A percentile compares a stretch with the other conserved stretches of the same genome.
Conservation (phyloP, 768 basidiomycete genomes). For the Trametes punicea region DNA sequence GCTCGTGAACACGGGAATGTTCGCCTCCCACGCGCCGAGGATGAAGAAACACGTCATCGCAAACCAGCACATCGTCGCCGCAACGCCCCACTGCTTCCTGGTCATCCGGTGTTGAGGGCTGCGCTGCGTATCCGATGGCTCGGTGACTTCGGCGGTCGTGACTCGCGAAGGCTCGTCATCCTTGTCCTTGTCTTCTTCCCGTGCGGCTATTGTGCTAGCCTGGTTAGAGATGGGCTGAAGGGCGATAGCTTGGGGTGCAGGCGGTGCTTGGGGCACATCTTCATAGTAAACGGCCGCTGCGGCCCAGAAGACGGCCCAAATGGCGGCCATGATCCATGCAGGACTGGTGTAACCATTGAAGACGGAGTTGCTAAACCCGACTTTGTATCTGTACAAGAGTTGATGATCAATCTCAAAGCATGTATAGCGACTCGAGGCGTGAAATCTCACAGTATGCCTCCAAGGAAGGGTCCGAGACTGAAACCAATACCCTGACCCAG, state of each 20-base stretch:
- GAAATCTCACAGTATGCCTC: slow-evolving; percentile 46
- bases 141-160: slow-evolving; percentile 4
- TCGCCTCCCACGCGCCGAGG: slow-evolving; percentile 66
- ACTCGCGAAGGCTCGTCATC: slow-evolving; percentile 4
- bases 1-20: slow-evolving; percentile 57
- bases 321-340: slow-evolving; percentile 58
- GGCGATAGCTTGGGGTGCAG: not conserved
- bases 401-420: too few relatives aligned
- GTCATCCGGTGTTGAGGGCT: slow-evolving; percentile 10
- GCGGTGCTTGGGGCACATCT: slow-evolving; percentile 26
- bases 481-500: slow-evolving; percentile 61
- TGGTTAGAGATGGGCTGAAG: slow-evolving; percentile 6
- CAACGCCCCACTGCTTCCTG: slow-evolving; percentile 46
- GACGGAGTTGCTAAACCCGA: slow-evolving; percentile 51
- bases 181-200: not conserved
- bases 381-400: slow-evolving; percentile 36
- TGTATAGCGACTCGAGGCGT: not conserved
- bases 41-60: slow-evolving; percentile 69
- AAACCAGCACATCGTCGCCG: slow-evolving; percentile 66
- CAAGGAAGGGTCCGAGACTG: slow-evolving; percentile 60
- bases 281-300: slow-evolving; percentile 31
- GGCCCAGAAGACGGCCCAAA: slow-evolving; percentile 53
- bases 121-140: not conserved
- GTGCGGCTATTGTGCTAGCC: not conserved
- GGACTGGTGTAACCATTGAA: slow-evolving; percentile 72